Evolutionary conservation across 2,329 filamentous ascomycete genomes (phyloP).

Genomic region (Emydomyces testavorans): DNA sequence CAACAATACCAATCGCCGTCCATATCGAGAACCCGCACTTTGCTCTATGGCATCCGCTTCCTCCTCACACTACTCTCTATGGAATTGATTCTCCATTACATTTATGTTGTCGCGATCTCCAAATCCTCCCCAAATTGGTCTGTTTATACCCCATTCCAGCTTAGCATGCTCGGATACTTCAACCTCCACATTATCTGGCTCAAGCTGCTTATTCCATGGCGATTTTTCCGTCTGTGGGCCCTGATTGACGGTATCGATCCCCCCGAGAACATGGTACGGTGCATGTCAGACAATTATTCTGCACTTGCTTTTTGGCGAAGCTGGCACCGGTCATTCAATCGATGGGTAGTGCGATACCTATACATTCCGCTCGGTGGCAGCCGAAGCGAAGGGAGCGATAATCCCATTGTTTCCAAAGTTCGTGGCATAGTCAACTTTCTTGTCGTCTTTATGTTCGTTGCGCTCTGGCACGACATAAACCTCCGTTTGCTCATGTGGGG

Average conservation of each 20-base stretch:
- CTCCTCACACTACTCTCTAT: slow-evolving; percentile 68
- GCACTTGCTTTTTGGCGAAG: slow-evolving; percentile 85
- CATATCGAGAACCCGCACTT: slow-evolving; percentile 57
- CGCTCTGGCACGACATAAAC: slow-evolving; percentile 95
- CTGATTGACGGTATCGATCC: slow-evolving; percentile 84
- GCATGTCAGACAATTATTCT: slow-evolving; percentile 89
- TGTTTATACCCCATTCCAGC: slow-evolving; percentile 72
- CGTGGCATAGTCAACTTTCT: slow-evolving; percentile 63
- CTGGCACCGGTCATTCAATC: slow-evolving; percentile 93
- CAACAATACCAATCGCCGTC: slow-evolving; percentile 60
- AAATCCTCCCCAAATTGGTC: slow-evolving; percentile 69
- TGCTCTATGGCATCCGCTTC: slow-evolving; percentile 76
- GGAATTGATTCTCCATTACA: slow-evolving; percentile 82
- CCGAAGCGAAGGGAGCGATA: slow-evolving; percentile 21
- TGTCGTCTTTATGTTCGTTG: slow-evolving; percentile 88
- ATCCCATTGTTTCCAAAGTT: slow-evolving; percentile 39
- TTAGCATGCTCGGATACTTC: slow-evolving; percentile 85
- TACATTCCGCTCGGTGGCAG: slow-evolving; percentile 81
- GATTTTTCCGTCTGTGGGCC: slow-evolving; percentile 96
- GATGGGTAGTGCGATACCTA: slow-evolving; percentile 87
- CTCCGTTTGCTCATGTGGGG: slow-evolving; percentile 86
- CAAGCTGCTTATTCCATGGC: slow-evolving; percentile 91
- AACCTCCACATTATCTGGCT: slow-evolving; percentile 97
- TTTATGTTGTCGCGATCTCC: slow-evolving; percentile 88
- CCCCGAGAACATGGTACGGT: slow-evolving; percentile 96